Evolutionary conservation across 345 rosid species (phyloP), one percentile per base, ranked within the genome.

Genomic region (Boechera divaricarpa): DNA sequence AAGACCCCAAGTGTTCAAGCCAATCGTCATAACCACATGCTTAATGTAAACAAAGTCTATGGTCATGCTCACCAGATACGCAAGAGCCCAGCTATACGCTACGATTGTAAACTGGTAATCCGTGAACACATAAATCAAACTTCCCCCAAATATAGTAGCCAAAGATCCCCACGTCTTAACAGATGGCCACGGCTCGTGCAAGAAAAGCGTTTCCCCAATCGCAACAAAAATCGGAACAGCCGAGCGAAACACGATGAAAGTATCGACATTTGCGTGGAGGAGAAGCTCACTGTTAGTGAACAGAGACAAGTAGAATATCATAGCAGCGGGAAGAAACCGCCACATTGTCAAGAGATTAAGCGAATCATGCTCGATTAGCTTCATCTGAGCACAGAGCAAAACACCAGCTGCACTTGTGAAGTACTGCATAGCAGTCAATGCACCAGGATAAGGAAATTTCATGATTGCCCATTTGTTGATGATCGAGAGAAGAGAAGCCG

Each of bases 401-500:
- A 95, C 99, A 36, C 99, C 99, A 44, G 93, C 86, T 4, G 91
- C 90, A 79, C 99, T 92, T 2, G 94, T 89, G 53, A 95, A 83
- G 83, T 95, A 95, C 78, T 95, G 97, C 69, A 95, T 75, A 18
- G 98, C 99, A 2, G 99, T 95, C 16, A 95, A 84, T 2, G 98
- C 97, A 32, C 99, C 98, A 0, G 99, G 99, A 66, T 91, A 92
- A 38, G 99, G 99, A 74, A 95, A 95, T 77, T 89, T 88, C 96
- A 90, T 95, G 70, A 95, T 75, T 9, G 99, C 98, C 98, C 97
- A 95, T 83, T 95, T 95, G 85, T 95, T 92, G 83, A 95, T 92
- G 83, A 95, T 91, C 9, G 98, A 95, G 62, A 92, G 96, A 67
- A 95, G 82, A 48, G 97, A 88, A n/a, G 98, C 98, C 18, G 99